Evolutionary conservation across 345 rosid species (phyloP), one percentile per base, ranked within the genome.

Genomic region (Syzygium jambos): DNA sequence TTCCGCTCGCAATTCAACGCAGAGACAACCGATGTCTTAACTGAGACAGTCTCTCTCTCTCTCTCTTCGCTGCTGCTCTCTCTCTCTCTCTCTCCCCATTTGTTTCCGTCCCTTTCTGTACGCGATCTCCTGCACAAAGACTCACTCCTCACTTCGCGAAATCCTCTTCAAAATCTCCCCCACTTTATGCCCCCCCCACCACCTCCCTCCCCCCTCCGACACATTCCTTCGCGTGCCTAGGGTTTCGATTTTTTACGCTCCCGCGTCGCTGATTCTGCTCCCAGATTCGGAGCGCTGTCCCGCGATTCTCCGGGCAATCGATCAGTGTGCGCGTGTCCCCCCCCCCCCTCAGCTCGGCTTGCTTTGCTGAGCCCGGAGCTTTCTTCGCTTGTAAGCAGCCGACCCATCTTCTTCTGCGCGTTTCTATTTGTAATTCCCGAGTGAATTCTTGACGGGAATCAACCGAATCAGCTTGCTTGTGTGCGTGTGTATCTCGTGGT

Each of bases 91-190:
- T 84, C 89, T 77, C 85, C 85, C 73, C 84, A 17, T 63, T 85
- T 73, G 84, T 53, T 82, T 87, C 86, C 17, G 46, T 84, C 88
- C 59, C 87, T 54, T 29, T 85, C 87, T 53, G 65, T 85, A 85
- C 85, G 89, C 89, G 87, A 85, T 88, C 89, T 88, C 87, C 49
- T 43, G 46, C 46, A 43, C 77, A 57, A 59, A 85, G 46, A 17
- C 57, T 46, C 46, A 6, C 46, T 43, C 46, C 52, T 23, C 49
- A 61, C 59, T 84, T 61, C 88, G 29, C 80, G 52, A 34, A 49
- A 38, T 56, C 56, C 86, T 41, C 59, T 29, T 38, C 86, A 51
- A 53, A 65, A 68, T 68, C 65, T 73, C 73, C 27, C 57, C 51
- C 78, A 51, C 86, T 85, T 61, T 21, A 61, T 84, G 29, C 23